phyloP scores from a whole-genome alignment of 306 rosid species.

The Geum urbanum region DNA sequence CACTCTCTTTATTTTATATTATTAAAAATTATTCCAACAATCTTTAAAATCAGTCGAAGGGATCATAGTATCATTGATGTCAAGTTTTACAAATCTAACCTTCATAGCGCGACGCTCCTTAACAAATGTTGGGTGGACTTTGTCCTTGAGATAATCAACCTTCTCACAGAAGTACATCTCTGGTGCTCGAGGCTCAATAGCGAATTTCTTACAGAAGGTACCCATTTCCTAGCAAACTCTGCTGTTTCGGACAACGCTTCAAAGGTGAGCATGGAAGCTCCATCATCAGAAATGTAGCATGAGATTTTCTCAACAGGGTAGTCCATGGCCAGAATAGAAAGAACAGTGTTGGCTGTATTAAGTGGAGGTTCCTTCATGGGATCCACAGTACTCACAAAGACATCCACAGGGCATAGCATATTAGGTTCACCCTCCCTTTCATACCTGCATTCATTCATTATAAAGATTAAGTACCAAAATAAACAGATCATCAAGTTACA shows the following conservation, averaged over 20 bases:
- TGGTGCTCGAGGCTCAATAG: slow-evolving; percentile 83
- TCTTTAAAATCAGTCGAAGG: background rate
- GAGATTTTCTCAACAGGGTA: slow-evolving; percentile 87
- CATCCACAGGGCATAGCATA: slow-evolving; percentile 75
- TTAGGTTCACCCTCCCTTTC: slow-evolving; percentile 89
- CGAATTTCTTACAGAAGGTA: slow-evolving; percentile 82
- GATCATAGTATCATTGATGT: background rate
- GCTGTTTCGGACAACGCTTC: slow-evolving; percentile 85
- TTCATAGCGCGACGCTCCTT: slow-evolving; percentile 96
- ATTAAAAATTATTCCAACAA: no score
- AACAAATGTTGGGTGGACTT: slow-evolving; percentile 94
- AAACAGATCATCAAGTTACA: background rate
- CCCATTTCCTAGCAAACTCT: slow-evolving; percentile 92
- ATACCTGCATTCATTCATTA: slow-evolving; percentile 45
- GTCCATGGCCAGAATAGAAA: slow-evolving; percentile 87
- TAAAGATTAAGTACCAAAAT: background rate
- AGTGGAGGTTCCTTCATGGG: slow-evolving; percentile 98
- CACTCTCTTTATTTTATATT: no score
- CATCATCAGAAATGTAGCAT: slow-evolving; percentile 91
- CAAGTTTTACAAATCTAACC: slow-evolving; percentile 35
- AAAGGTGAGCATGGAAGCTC: slow-evolving; percentile 92
- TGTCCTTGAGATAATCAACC: slow-evolving; percentile 88
- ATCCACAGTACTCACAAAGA: slow-evolving; percentile 95
- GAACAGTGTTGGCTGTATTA: slow-evolving; percentile 80
- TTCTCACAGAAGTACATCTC: slow-evolving; percentile 85